These are phyloP conservation scores for Leccinum broughii DNA, from an alignment of 768 basidiomycete species.

Conservation along the genomic window DNA sequence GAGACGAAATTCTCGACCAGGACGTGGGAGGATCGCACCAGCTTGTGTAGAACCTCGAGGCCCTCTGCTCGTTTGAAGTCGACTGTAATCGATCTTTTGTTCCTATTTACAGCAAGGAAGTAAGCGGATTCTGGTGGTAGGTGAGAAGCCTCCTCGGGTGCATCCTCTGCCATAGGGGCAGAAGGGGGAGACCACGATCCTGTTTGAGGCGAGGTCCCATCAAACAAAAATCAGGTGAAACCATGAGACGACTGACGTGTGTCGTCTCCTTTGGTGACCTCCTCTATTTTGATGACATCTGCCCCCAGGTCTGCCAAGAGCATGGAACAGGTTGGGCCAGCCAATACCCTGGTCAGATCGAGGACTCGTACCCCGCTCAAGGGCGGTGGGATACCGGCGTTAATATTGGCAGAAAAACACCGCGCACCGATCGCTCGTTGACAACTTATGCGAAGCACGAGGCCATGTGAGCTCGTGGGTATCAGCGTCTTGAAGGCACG, in stretches of 20 bases:
- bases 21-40: conserved; percentile 76
- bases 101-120: conserved; percentile 85
- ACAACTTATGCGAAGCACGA: background rate
- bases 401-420: conserved; percentile 15
- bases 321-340: conserved; percentile 93
- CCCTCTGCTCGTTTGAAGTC: conserved; percentile 84
- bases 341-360: conserved; percentile 86
- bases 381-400: conserved; percentile 68
- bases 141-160: conserved; percentile 55
- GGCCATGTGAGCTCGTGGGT: background rate
- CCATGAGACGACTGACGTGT: conserved; percentile 55
- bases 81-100: conserved; percentile 86
- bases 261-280: conserved; percentile 80
- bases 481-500: background rate
- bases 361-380: conserved; percentile 79
- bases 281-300: conserved; percentile 92
- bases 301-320: conserved; percentile 90
- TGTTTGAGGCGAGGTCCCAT: conserved; percentile 28
- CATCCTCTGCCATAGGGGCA: conserved; percentile 48
- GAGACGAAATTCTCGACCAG: conserved; percentile 88
- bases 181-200: conserved; percentile 69
- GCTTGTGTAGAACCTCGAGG: conserved; percentile 66
- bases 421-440: conserved; percentile 8
- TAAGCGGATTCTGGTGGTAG: conserved; percentile 91
- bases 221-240: conserved; percentile 12